phyloP scores from a whole-genome alignment of 2,329 filamentous ascomycete genomes.

The Colletotrichum tropicale region DNA sequence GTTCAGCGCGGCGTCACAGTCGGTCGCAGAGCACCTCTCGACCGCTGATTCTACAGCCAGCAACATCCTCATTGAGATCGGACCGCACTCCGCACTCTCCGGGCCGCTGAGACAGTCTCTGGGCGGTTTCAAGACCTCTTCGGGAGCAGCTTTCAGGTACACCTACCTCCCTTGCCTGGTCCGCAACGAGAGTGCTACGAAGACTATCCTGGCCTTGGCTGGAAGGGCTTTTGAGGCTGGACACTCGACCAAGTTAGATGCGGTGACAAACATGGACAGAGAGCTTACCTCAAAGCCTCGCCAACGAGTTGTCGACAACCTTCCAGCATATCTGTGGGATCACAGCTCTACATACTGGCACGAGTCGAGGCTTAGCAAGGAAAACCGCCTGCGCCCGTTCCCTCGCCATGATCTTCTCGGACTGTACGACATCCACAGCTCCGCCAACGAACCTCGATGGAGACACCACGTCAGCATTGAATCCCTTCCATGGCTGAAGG shows the following conservation, averaged over 20 bases:
- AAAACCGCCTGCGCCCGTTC: neutral
- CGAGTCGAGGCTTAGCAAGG: neutral
- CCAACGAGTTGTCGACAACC: conserved; percentile 33
- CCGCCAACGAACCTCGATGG: conserved; percentile 40
- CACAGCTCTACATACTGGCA: conserved; percentile 42
- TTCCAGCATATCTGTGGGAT: conserved; percentile 60
- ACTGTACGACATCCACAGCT: conserved; percentile 33
- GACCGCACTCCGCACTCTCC: neutral
- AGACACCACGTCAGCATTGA: conserved; percentile 38
- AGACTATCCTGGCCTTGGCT: conserved; percentile 46
- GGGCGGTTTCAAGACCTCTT: neutral
- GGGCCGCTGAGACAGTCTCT: neutral
- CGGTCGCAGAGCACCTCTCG: neutral
- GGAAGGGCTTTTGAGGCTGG: conserved; percentile 49
- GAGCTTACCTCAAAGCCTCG: neutral
- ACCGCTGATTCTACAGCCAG: conserved; percentile 18
- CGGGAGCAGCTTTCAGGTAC: conserved; percentile 37
- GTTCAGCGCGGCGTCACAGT: neutral
- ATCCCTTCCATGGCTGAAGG: conserved; percentile 50
- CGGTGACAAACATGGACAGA: conserved; percentile 40
- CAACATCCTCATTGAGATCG: neutral
- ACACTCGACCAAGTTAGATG: conserved; percentile 42
- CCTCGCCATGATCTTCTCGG: conserved; percentile 26
- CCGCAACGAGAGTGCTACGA: conserved; percentile 54
- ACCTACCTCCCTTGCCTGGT: conserved; percentile 50